These are phyloP conservation scores for Drosera capensis DNA, from an alignment of 148 eudicot genomes.

Conservation along the genomic window DNA sequence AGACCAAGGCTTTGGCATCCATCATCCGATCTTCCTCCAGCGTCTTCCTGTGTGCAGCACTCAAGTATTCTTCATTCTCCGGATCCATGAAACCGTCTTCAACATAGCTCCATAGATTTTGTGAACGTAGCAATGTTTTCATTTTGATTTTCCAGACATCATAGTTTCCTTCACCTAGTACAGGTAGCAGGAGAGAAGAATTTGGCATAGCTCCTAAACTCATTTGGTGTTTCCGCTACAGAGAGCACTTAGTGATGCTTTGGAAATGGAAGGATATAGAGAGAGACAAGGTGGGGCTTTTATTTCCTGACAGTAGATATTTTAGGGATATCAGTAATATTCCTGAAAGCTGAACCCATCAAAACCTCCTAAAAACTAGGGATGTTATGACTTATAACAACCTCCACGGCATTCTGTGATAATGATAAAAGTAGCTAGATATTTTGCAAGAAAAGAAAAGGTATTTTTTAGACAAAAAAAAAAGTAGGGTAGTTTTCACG, in stretches of 20 bases:
- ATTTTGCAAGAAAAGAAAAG: too few species aligned
- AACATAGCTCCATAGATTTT: background rate
- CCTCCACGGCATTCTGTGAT: too few species aligned
- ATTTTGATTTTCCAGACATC: constrained; percentile 2
- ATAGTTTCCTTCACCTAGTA: constrained; percentile 1
- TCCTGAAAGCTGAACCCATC: background rate
- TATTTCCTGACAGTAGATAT: too few species aligned
- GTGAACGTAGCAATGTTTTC: background rate
- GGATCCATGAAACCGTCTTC: background rate
- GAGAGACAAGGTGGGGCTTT: background rate
- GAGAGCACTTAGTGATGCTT: background rate
- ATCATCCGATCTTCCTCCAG: background rate
- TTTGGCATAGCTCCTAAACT: background rate
- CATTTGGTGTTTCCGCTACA: background rate
- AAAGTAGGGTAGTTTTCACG: too few species aligned
- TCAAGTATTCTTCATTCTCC: background rate
- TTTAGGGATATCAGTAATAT: too few species aligned
- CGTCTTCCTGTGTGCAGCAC: background rate
- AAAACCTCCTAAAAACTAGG: too few species aligned
- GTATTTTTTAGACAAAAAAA: too few species aligned
- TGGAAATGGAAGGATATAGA: too few species aligned
- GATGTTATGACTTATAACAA: too few species aligned
- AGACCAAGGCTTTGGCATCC: background rate
- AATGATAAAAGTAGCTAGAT: too few species aligned
- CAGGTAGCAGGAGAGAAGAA: background rate